phyloP scores from a whole-genome alignment of 352 stramenopile genomes.

The Plasmopara viticola region DNA sequence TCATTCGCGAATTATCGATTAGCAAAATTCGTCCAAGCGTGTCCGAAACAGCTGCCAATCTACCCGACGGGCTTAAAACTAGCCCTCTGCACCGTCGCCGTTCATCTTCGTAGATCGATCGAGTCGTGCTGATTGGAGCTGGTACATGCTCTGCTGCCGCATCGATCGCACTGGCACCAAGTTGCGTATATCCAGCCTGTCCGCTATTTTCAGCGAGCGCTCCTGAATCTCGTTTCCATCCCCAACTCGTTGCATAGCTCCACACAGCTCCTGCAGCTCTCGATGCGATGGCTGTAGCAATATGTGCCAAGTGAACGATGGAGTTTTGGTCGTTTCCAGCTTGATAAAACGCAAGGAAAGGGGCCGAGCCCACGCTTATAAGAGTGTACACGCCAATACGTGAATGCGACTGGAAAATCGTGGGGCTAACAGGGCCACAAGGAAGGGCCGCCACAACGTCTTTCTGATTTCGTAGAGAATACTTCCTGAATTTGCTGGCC shows the following conservation, averaged over 20 bases:
- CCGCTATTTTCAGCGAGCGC: conserved; percentile 9
- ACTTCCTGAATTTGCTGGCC: conserved; percentile 78
- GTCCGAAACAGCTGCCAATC: conserved; percentile 63
- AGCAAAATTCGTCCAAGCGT: conserved; percentile 70
- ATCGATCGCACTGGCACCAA: conserved; percentile 32
- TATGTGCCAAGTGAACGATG: conserved; percentile 82
- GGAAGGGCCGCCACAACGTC: conserved; percentile 55
- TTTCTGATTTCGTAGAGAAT: conserved; percentile 59
- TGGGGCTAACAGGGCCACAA: conserved; percentile 56
- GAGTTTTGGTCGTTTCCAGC: conserved; percentile 82
- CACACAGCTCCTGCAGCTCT: conserved; percentile 68
- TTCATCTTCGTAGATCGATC: conserved; percentile 53
- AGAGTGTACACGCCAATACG: conserved; percentile 69
- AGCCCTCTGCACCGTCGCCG: conserved; percentile 52
- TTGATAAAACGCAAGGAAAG: conserved; percentile 79
- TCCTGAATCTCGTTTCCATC: conserved; percentile 30
- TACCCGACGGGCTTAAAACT: conserved; percentile 62
- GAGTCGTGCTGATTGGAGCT: conserved; percentile 46
- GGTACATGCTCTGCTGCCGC: conserved; percentile 63
- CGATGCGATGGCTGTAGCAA: conserved; percentile 73
- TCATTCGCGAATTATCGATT: conserved; percentile 73
- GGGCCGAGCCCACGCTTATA: conserved; percentile 53
- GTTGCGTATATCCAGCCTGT: conserved; percentile 19
- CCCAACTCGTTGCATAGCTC: conserved; percentile 82
- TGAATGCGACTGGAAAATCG: conserved; percentile 79